A percentile compares a stretch with the other conserved stretches of the same genome.
These are phyloP conservation scores for Penicillium sp. DNA, from an alignment of 2,329 filamentous ascomycete species.

Conservation along the genomic window DNA sequence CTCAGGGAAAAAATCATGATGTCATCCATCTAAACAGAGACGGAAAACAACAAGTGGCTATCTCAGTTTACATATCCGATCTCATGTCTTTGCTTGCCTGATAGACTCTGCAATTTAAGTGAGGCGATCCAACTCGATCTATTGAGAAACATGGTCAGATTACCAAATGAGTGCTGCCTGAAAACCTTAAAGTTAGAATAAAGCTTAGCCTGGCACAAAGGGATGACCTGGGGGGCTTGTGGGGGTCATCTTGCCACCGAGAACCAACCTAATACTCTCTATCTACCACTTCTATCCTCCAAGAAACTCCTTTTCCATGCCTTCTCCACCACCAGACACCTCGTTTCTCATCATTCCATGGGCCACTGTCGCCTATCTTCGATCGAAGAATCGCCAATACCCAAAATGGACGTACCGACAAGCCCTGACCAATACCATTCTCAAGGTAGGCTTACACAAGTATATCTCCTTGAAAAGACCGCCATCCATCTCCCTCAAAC, in stretches of 20 bases:
- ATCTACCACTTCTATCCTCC: neutral
- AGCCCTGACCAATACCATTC: neutral
- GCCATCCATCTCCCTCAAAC: neutral
- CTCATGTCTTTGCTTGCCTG: neutral
- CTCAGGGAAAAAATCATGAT: neutral
- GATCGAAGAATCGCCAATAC: neutral
- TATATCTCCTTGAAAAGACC: neutral
- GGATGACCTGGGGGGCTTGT: neutral
- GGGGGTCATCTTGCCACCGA: neutral
- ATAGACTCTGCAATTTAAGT: neutral
- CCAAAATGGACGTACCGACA: slow-evolving; percentile 6
- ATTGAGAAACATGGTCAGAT: neutral
- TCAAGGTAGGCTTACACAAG: slow-evolving; percentile 4
- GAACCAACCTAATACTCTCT: neutral
- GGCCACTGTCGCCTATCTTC: slow-evolving; percentile 1
- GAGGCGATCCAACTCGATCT: neutral
- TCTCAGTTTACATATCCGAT: neutral
- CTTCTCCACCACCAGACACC: neutral
- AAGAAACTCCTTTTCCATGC: neutral
- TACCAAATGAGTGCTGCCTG: neutral
- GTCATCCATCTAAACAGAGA: neutral
- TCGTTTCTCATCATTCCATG: neutral
- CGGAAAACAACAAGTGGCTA: neutral
- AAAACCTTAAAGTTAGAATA: neutral
- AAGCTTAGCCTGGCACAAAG: neutral